phyloP scores from a whole-genome alignment of 306 rosid genomes.

The Boehmeria nivea region DNA sequence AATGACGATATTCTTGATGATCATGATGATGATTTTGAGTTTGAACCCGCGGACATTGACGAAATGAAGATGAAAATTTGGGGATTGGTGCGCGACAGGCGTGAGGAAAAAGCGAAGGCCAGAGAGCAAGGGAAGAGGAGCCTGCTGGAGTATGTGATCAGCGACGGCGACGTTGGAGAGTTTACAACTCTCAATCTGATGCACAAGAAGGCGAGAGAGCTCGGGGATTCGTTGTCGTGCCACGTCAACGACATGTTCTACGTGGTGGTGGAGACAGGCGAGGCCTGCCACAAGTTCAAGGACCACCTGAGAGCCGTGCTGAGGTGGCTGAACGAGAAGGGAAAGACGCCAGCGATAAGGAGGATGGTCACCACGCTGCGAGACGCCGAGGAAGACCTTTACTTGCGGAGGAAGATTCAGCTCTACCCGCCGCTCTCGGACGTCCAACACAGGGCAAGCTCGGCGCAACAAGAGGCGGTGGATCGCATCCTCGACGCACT shows the following conservation, averaged over 20 bases:
- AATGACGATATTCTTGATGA: not conserved
- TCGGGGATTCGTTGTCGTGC: not conserved
- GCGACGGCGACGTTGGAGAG: not conserved
- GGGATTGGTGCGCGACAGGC: not conserved
- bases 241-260: not conserved
- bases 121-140: not conserved
- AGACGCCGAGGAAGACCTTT: not conserved
- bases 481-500: not conserved
- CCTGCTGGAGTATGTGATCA: not conserved
- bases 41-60: not conserved
- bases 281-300: not conserved
- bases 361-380: not conserved
- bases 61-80: not conserved
- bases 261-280: not conserved
- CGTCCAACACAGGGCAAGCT: not conserved
- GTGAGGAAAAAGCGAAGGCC: not conserved
- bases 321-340: not conserved
- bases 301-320: not conserved
- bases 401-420: not conserved
- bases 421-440: not conserved
- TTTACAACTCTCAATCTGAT: not conserved
- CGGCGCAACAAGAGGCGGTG: not conserved
- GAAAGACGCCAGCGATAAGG: not conserved
- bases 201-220: not conserved
- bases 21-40: not conserved